These are phyloP conservation scores for Hyphochytrium catenoides DNA, from an alignment of 352 stramenopile genomes.

Conservation along the genomic window DNA sequence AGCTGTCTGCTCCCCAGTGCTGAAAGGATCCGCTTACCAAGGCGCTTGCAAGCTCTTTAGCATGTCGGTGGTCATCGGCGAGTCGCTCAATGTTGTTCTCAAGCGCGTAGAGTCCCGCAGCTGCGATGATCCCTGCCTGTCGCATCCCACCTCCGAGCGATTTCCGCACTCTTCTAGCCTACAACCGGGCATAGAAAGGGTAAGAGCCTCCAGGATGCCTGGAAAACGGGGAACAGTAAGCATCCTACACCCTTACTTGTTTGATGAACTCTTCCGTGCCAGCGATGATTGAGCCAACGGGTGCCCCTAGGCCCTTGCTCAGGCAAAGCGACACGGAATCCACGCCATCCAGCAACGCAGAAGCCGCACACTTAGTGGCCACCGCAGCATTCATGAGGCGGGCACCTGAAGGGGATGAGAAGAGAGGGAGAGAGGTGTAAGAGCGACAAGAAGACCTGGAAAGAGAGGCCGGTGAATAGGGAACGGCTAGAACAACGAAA, in stretches of 20 bases:
- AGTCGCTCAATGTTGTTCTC: constrained; percentile 60
- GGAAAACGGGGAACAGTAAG: too few species aligned
- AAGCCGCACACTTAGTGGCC: constrained; percentile 27
- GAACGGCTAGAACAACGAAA: too few species aligned
- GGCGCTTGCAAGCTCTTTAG: constrained; percentile 29
- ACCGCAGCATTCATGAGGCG: constrained; percentile 85
- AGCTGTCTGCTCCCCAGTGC: too few species aligned
- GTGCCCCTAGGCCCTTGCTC: constrained; percentile 84
- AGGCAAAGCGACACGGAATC: constrained; percentile 85
- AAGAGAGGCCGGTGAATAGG: too few species aligned
- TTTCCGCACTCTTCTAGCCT: constrained; percentile 77
- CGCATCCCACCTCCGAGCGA: constrained; percentile 89
- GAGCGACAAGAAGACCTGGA: too few species aligned
- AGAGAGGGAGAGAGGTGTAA: too few species aligned
- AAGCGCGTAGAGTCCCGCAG: constrained; percentile 70
- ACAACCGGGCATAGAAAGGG: background rate
- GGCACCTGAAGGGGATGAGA: constrained; percentile 15
- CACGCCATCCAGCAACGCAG: constrained; percentile 41
- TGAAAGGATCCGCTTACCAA: constrained; percentile 12
- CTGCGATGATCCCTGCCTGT: constrained; percentile 76
- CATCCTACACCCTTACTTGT: constrained; percentile 3
- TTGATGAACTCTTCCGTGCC: constrained; percentile 64
- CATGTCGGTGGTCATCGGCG: constrained; percentile 47
- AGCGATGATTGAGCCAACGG: constrained; percentile 76
- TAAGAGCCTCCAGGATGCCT: background rate